A percentile compares a stretch with the other conserved stretches of the same genome.
Evolutionary conservation across 176 grass and related monocot genomes (phyloP).

Genomic region (Oryza nivara): DNA sequence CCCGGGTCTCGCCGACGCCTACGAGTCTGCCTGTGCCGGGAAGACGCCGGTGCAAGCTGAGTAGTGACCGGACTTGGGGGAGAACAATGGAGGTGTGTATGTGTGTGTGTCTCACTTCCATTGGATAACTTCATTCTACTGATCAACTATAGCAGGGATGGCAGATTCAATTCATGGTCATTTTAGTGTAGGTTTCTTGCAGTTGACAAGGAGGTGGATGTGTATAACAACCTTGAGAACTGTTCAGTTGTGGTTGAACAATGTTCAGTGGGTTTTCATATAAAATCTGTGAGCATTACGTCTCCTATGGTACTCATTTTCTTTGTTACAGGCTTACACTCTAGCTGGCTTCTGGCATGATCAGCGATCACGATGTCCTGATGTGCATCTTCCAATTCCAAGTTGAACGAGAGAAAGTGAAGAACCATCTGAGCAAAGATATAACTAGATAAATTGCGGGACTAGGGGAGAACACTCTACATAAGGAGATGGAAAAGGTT

Average conservation of each 20-base stretch:
- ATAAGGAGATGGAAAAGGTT: too few species aligned
- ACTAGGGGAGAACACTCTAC: too few species aligned
- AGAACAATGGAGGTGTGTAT: slow-evolving; percentile 3
- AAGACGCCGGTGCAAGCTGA: slow-evolving; percentile 2
- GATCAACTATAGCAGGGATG: slow-evolving; percentile 26
- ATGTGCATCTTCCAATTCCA: too few species aligned
- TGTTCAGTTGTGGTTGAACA: slow-evolving; percentile 26
- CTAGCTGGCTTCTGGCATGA: neutral
- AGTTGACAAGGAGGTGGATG: slow-evolving; percentile 23
- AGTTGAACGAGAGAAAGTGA: too few species aligned
- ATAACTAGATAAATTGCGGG: too few species aligned
- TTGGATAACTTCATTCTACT: slow-evolving; percentile 30
- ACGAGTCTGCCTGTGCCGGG: slow-evolving; percentile 45
- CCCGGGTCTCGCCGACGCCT: slow-evolving; percentile 55
- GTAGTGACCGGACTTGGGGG: slow-evolving; percentile 6
- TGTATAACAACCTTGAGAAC: slow-evolving; percentile 32
- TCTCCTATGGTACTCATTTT: neutral
- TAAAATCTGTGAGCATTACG: slow-evolving; percentile 8
- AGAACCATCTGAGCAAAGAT: too few species aligned
- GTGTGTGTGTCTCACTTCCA: neutral
- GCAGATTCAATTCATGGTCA: slow-evolving; percentile 37
- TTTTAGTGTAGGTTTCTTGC: slow-evolving; percentile 40
- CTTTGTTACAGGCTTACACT: neutral
- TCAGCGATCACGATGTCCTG: too few species aligned
- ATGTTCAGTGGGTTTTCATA: neutral